These are phyloP conservation scores for Hypholoma fasciculare DNA, from an alignment of 768 basidiomycete genomes.

Conservation along the genomic window DNA sequence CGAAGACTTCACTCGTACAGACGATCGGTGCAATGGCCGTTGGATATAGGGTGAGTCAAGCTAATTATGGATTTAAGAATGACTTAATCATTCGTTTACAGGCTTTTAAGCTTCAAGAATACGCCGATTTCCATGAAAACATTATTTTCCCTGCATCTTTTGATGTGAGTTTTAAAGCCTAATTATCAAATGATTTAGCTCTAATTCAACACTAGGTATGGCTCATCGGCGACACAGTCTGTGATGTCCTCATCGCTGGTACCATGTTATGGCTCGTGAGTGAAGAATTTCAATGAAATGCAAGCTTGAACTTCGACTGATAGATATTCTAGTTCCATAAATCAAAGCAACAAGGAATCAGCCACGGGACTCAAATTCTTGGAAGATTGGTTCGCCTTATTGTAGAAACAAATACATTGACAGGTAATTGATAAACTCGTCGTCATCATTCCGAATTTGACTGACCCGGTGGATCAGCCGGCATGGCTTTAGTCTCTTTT, in stretches of 20 bases:
- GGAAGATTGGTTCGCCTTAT: conserved; percentile 2
- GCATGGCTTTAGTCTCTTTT: conserved; percentile 4
- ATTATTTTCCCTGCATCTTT: not conserved
- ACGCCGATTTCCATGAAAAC: conserved; percentile 1
- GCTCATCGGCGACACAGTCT: conserved; percentile 7
- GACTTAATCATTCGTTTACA: not conserved
- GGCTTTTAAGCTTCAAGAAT: conserved; percentile 7
- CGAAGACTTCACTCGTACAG: conserved; percentile 9
- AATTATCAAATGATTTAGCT: not conserved
- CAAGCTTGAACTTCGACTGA: not conserved
- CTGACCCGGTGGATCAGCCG: not conserved
- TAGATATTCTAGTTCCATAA: not conserved
- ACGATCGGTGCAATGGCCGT: conserved; percentile 3
- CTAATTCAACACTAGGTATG: not conserved
- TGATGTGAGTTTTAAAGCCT: not conserved
- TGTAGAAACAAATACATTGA: conserved; percentile 4
- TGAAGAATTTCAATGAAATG: not conserved
- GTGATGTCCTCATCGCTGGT: conserved; percentile 4
- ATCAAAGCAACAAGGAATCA: not conserved
- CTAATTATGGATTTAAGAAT: not conserved
- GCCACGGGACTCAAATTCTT: conserved; percentile 4
- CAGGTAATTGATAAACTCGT: not conserved
- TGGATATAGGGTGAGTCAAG: conserved; percentile 1
- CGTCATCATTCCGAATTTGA: not conserved
- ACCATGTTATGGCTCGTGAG: conserved; percentile 4